Evolutionary conservation across 2,329 filamentous ascomycete genomes (phyloP).

Genomic region (Oidium heveae): DNA sequence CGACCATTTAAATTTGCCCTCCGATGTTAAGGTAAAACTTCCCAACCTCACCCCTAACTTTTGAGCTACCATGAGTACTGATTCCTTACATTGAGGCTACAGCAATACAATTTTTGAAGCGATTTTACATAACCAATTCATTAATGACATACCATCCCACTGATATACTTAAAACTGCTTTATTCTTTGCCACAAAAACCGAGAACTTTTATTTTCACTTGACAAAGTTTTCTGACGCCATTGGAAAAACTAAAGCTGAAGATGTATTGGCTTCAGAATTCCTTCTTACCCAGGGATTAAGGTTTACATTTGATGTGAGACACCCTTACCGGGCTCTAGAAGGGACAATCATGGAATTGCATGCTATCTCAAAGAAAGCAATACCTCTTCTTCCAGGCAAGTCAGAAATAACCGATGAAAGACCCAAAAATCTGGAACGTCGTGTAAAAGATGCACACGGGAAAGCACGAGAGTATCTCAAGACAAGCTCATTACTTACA

Average conservation of each 20-base stretch:
- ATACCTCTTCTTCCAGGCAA: constrained; percentile 7
- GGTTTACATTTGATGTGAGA: constrained; percentile 80
- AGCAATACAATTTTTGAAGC: constrained; percentile 41
- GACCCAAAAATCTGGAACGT: constrained; percentile 12
- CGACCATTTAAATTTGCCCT: constrained; percentile 33
- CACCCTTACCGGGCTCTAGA: constrained; percentile 78
- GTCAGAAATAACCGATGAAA: background rate
- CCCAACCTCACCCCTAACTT: background rate
- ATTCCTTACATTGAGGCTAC: constrained; percentile 9
- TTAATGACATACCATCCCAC: constrained; percentile 90
- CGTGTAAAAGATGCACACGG: constrained; percentile 37
- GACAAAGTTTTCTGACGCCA: constrained; percentile 39
- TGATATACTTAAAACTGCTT: constrained; percentile 64
- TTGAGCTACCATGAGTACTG: background rate
- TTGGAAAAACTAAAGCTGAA: constrained; percentile 47
- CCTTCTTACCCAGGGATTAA: constrained; percentile 68
- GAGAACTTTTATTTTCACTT: constrained; percentile 46
- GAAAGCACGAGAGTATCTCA: constrained; percentile 48
- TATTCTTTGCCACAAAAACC: constrained; percentile 85
- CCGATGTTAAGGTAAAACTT: constrained; percentile 28
- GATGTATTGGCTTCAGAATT: constrained; percentile 82
- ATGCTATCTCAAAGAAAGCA: constrained; percentile 30
- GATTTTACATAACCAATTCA: constrained; percentile 90
- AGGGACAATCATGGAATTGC: constrained; percentile 62
- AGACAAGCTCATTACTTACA: constrained; percentile 59